phyloP scores from a whole-genome alignment of 768 basidiomycete species.

The Lactarius vividus region DNA sequence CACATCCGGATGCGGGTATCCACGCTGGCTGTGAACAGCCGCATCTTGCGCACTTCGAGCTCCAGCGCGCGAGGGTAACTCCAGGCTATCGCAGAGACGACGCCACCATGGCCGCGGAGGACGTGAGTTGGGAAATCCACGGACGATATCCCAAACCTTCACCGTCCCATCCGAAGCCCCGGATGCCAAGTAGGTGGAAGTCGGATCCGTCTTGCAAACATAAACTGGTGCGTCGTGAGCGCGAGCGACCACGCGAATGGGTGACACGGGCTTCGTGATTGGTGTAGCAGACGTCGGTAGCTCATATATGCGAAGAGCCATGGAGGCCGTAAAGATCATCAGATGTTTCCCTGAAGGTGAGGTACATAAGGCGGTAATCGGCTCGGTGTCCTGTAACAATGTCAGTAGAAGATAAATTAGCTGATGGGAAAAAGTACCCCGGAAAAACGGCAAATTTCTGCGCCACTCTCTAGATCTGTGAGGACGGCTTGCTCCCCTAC shows the following conservation, averaged over 20 bases:
- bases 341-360: constrained; percentile 74
- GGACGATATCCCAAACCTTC: constrained; percentile 91
- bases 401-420: constrained; percentile 10
- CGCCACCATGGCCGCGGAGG: constrained; percentile 97
- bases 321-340: constrained; percentile 75
- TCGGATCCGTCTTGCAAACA: constrained; percentile 79
- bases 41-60: constrained; percentile 53
- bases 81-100: constrained; percentile 87
- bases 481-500: constrained; percentile 82
- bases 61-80: constrained; percentile 60
- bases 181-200: constrained; percentile 88
- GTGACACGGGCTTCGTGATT: constrained; percentile 53
- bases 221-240: constrained; percentile 96
- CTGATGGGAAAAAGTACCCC: constrained; percentile 57
- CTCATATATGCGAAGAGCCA: constrained; percentile 80
- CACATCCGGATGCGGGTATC: constrained; percentile 93
- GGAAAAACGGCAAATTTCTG: constrained; percentile 74
- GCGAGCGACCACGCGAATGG: constrained; percentile 70
- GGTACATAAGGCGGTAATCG: constrained; percentile 80
- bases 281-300: constrained; percentile 53
- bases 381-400: constrained; percentile 70
- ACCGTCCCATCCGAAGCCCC: constrained; percentile 96
- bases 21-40: constrained; percentile 86
- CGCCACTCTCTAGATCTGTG: constrained; percentile 74
- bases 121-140: constrained; percentile 91